phyloP scores from a whole-genome alignment of 192 early-diverging fungal genomes.

The Backusella tarrabulga region DNA sequence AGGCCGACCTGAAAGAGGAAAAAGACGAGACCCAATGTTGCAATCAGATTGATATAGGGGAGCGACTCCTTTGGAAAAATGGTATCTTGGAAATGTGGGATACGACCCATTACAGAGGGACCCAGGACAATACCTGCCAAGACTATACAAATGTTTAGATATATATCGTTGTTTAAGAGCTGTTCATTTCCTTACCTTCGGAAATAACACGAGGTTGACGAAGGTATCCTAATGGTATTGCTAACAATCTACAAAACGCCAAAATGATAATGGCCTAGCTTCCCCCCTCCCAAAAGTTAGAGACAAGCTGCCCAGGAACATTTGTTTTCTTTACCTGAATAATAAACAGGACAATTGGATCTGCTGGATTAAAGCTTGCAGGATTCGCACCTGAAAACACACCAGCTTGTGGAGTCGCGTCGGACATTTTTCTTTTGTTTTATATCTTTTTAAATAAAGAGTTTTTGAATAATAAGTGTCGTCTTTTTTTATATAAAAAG shows the following conservation, averaged over 20 bases:
- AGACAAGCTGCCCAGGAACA: not conserved
- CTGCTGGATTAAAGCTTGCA: constrained; percentile 40
- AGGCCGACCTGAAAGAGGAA: constrained; percentile 88
- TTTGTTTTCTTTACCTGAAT: constrained; percentile 54
- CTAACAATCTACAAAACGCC: constrained; percentile 64
- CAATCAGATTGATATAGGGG: constrained; percentile 69
- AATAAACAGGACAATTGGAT: constrained; percentile 75
- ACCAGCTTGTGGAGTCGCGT: constrained; percentile 34
- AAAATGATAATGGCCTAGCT: constrained; percentile 67
- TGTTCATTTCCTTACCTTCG: constrained; percentile 49
- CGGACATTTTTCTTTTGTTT: not conserved
- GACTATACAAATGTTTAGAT: constrained; percentile 36
- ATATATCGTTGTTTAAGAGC: too few species aligned
- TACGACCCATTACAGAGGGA: constrained; percentile 81
- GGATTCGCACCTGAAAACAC: constrained; percentile 72
- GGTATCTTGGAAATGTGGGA: constrained; percentile 58
- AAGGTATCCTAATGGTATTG: constrained; percentile 55
- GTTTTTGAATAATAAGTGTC: too few species aligned
- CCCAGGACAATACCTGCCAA: constrained; percentile 90
- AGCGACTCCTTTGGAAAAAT: constrained; percentile 76
- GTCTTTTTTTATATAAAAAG: not conserved
- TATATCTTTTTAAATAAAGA: not conserved
- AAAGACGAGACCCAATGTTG: constrained; percentile 85
- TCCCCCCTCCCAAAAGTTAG: not conserved
- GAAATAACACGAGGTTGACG: constrained; percentile 88